phyloP scores from a whole-genome alignment of 768 basidiomycete species.

The Gloeopeniophorella convolvens region DNA sequence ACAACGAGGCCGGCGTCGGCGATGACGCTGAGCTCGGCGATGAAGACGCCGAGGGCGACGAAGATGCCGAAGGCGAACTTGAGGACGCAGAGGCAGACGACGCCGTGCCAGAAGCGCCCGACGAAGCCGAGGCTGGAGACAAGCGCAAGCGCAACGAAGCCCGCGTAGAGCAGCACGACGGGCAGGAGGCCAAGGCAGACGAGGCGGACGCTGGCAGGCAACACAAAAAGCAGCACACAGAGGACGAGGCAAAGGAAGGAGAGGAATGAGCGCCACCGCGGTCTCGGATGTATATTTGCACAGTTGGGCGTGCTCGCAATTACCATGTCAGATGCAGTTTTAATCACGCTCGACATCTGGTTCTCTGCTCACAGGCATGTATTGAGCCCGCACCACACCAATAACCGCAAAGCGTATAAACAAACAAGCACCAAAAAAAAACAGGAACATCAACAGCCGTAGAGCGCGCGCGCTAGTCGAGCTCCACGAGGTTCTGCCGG shows the following conservation, averaged over 20 bases:
- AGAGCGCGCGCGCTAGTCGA: conserved; percentile 6
- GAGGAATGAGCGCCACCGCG: background rate
- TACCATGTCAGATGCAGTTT: too few species aligned
- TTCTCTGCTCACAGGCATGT: too few species aligned
- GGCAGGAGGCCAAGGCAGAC: background rate
- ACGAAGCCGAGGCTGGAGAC: background rate
- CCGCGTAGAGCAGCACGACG: background rate
- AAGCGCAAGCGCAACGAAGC: background rate
- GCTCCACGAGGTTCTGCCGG: conserved; percentile 6
- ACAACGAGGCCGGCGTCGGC: background rate
- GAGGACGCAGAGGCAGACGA: conserved; percentile 7
- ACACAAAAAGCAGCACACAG: background rate
- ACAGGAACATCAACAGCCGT: background rate
- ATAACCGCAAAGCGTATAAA: background rate
- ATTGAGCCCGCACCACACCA: too few species aligned
- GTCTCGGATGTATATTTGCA: too few species aligned
- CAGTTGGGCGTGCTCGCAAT: too few species aligned
- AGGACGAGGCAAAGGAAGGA: background rate
- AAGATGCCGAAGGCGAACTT: conserved; percentile 18
- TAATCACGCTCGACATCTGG: too few species aligned
- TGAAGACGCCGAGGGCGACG: background rate
- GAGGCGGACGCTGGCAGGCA: background rate
- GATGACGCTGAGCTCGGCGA: conserved; percentile 4
- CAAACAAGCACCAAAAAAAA: background rate
- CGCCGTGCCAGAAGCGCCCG: too few species aligned